Evolutionary conservation across 225 moss, liverwort and hornwort genomes (phyloP).

Genomic region (Straminergon stramineum): DNA sequence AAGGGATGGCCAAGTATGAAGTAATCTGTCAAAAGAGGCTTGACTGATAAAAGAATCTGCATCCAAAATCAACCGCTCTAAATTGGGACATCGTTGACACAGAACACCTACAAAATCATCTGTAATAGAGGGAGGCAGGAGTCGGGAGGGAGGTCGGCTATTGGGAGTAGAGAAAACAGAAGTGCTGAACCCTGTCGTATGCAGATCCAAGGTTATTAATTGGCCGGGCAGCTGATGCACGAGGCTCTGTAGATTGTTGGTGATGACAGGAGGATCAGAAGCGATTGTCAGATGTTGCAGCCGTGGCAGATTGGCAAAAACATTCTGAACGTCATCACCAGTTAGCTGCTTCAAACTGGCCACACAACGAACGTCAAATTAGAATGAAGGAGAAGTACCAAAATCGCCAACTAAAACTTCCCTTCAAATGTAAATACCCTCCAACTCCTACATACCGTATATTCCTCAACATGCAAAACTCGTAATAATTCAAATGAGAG

Average conservation of each 20-base stretch:
- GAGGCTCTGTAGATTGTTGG: slow-evolving; percentile 41
- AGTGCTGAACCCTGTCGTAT: slow-evolving; percentile 19
- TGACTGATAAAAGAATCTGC: slow-evolving; percentile 33
- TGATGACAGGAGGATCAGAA: slow-evolving; percentile 42
- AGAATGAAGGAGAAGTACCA: neutral
- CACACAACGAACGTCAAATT: slow-evolving; percentile 11
- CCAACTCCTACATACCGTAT: neutral
- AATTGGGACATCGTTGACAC: slow-evolving; percentile 36
- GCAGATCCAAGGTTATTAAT: slow-evolving; percentile 56
- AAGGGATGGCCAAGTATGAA: slow-evolving; percentile 52
- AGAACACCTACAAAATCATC: slow-evolving; percentile 43
- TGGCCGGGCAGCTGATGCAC: slow-evolving; percentile 48
- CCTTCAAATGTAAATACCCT: neutral
- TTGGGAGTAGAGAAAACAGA: slow-evolving; percentile 9
- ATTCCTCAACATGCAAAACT: neutral
- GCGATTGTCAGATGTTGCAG: slow-evolving; percentile 57
- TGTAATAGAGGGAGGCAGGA: slow-evolving; percentile 19
- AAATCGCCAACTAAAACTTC: neutral
- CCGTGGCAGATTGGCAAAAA: slow-evolving; percentile 38
- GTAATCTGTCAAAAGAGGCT: slow-evolving; percentile 31
- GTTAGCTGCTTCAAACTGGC: slow-evolving; percentile 54
- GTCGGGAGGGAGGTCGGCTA: neutral
- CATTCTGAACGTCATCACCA: slow-evolving; percentile 23
- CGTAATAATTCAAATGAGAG: neutral
- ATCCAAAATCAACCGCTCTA: slow-evolving; percentile 55